Conservation (phyloP, 306 rosid genomes). For the Psophocarpus tetragonolobus region DNA sequence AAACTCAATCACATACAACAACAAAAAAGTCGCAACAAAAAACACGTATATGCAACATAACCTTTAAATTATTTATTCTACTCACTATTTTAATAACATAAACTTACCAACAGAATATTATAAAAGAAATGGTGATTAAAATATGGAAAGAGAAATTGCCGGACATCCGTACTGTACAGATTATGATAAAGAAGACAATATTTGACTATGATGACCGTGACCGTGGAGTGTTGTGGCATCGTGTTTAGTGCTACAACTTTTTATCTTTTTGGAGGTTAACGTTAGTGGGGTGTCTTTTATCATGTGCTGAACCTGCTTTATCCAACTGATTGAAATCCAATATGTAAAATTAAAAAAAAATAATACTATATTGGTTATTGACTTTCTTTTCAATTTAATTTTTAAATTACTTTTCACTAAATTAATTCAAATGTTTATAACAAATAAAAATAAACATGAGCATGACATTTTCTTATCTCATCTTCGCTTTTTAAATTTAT, state of each 20-base stretch:
- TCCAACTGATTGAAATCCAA: neutral
- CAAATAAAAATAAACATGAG: too few species aligned
- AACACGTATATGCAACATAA: neutral
- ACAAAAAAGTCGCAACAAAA: neutral
- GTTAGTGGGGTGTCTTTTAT: neutral
- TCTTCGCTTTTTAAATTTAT: too few species aligned
- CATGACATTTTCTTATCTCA: too few species aligned
- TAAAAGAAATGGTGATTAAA: neutral
- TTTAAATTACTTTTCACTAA: neutral
- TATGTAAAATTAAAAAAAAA: neutral
- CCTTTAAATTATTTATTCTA: neutral
- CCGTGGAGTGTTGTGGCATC: neutral
- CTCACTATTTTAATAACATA: neutral
- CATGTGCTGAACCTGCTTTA: neutral
- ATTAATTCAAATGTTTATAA: neutral
- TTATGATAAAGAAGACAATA: neutral
- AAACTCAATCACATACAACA: neutral
- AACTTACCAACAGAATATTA: neutral
- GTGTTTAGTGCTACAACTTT: conserved; percentile 4
- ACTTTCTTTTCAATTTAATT: neutral
- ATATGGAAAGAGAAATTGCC: neutral
- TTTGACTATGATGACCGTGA: conserved; percentile 21
- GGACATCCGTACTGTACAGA: conserved; percentile 35
- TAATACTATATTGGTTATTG: neutral
- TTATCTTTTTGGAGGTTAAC: neutral